A percentile compares a stretch with the other conserved stretches of the same genome.
phyloP scores from a whole-genome alignment of 768 basidiomycete species.

The Suillus variegatus region DNA sequence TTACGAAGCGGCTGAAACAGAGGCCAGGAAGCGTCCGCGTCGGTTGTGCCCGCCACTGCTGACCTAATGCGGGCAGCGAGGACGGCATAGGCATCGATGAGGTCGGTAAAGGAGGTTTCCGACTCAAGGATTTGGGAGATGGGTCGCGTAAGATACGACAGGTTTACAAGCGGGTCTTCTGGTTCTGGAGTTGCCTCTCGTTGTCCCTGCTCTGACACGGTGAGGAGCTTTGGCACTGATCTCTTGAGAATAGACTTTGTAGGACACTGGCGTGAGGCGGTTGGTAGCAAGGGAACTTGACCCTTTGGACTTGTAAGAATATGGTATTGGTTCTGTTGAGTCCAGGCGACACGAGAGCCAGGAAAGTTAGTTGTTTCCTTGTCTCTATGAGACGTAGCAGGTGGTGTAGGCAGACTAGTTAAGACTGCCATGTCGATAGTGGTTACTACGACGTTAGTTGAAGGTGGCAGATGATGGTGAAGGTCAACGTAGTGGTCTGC shows the following conservation, averaged over 20 bases:
- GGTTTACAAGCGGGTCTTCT: constrained; percentile 59
- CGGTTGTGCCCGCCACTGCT: constrained; percentile 40
- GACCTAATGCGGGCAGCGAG: constrained; percentile 66
- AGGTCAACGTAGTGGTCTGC: constrained; percentile 19
- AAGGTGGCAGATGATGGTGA: constrained; percentile 13
- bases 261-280: constrained; percentile 46
- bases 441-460: constrained; percentile 18
- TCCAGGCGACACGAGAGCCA: constrained; percentile 50
- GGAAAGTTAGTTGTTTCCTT: constrained; percentile 48
- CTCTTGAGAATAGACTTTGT: constrained; percentile 74
- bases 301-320: constrained; percentile 33
- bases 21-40: constrained; percentile 66
- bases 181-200: constrained; percentile 82
- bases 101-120: constrained; percentile 50
- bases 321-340: constrained; percentile 51
- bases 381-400: constrained; percentile 54
- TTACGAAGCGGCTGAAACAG: constrained; percentile 71
- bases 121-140: constrained; percentile 57
- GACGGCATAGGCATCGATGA: constrained; percentile 75
- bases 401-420: constrained; percentile 63
- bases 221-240: constrained; percentile 32
- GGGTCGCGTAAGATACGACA: constrained; percentile 65
- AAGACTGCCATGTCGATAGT: constrained; percentile 16
- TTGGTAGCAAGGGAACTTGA: constrained; percentile 24
- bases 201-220: constrained; percentile 41